Conservation (phyloP, 202 grass and related monocot genomes). For the Setaria italica region DNA sequence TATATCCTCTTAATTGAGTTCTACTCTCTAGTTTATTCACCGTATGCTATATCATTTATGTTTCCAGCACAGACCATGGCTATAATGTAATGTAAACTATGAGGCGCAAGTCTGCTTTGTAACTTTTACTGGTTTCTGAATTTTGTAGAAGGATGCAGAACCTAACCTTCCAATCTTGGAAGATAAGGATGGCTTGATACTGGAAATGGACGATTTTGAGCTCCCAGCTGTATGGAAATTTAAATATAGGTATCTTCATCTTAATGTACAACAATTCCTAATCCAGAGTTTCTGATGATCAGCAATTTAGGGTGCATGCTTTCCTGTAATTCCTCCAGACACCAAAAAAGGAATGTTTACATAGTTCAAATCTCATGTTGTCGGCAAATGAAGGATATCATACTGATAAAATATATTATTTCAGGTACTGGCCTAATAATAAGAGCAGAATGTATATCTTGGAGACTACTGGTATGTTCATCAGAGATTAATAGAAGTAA, state of each 20-base stretch:
- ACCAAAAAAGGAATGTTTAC: not conserved
- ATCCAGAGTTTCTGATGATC: not conserved
- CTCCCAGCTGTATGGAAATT: conserved; percentile 79
- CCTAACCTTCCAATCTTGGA: conserved; percentile 74
- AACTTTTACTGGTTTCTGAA: conserved; percentile 26
- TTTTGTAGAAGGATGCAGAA: conserved; percentile 80
- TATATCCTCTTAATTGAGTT: conserved; percentile 3
- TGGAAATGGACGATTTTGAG: conserved; percentile 77
- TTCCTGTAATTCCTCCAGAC: not conserved
- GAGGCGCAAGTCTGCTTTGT: not conserved
- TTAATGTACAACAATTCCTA: not conserved
- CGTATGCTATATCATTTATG: not conserved
- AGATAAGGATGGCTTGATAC: conserved; percentile 72
- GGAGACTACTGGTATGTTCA: conserved; percentile 70
- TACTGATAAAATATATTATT: conserved; percentile 29
- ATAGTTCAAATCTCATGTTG: not conserved
- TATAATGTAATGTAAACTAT: not conserved
- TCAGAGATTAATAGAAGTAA: not conserved
- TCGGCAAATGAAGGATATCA: not conserved
- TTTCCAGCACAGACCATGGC: not conserved
- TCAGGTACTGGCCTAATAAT: conserved; percentile 95
- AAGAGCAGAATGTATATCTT: conserved; percentile 96
- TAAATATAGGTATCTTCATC: conserved; percentile 69
- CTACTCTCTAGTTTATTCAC: conserved; percentile 14
- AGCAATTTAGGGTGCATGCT: conserved; percentile 20